A percentile compares a stretch with the other conserved stretches of the same genome.
phyloP scores from a whole-genome alignment of 305 asterid species.

The Plantago coronopus region DNA sequence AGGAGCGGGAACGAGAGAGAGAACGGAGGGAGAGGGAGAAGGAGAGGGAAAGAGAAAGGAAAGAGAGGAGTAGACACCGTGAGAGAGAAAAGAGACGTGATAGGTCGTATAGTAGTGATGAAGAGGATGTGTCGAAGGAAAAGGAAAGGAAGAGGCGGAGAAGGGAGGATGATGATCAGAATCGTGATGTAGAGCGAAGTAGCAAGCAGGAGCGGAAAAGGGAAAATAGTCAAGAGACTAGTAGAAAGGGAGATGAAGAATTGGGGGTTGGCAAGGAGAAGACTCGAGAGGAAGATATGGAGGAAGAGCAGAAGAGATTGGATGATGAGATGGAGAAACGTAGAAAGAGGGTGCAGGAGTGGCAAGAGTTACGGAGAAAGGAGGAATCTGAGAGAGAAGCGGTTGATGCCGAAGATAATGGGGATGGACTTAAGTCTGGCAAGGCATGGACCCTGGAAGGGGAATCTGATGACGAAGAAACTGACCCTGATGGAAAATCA shows the following conservation, averaged over 20 bases:
- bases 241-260: constrained; percentile 41
- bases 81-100: constrained; percentile 57
- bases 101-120: constrained; percentile 52
- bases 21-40: constrained; percentile 31
- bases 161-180: constrained; percentile 52
- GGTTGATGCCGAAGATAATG: constrained; percentile 49
- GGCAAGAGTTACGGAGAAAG: constrained; percentile 84
- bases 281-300: constrained; percentile 70
- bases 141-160: constrained; percentile 67
- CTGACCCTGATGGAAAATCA: constrained; percentile 44
- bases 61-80: constrained; percentile 37
- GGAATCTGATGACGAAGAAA: constrained; percentile 94
- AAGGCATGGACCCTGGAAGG: constrained; percentile 94
- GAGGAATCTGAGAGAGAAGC: constrained; percentile 75
- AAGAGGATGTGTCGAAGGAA: constrained; percentile 45
- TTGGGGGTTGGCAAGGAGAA: constrained; percentile 36
- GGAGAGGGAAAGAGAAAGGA: constrained; percentile 40
- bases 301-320: constrained; percentile 79
- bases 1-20: constrained; percentile 31
- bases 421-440: constrained; percentile 60
- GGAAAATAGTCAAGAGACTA: constrained; percentile 48
- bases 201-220: constrained; percentile 38
- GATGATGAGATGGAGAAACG: constrained; percentile 92
- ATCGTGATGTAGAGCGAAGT: constrained; percentile 36
- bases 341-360: constrained; percentile 94